These are phyloP conservation scores for Scytalidium lignicola DNA, from an alignment of 2,329 filamentous ascomycete species.

Conservation along the genomic window DNA sequence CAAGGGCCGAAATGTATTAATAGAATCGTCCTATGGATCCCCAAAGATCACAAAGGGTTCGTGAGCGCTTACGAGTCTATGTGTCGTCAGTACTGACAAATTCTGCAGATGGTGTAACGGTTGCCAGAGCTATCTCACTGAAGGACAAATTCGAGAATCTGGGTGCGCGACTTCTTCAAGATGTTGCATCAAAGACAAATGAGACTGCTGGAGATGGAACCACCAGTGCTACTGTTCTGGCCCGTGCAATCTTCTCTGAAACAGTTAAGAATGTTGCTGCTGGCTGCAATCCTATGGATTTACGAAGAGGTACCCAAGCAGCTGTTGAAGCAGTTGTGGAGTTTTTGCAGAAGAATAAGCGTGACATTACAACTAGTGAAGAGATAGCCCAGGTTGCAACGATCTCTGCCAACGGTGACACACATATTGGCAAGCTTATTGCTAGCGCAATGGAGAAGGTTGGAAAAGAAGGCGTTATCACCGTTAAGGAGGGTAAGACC, in stretches of 20 bases:
- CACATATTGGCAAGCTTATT: constrained; percentile 90
- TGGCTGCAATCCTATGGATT: constrained; percentile 99
- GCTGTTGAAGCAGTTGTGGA: constrained; percentile 93
- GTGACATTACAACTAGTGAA: constrained; percentile 93
- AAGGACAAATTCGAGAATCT: constrained; percentile 99
- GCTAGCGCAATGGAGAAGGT: constrained; percentile 99
- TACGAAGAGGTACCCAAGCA: constrained; percentile 93
- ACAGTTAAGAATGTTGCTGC: constrained; percentile 99
- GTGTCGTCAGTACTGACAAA: constrained; percentile 1
- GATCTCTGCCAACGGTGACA: constrained; percentile 95
- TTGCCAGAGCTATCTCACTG: constrained; percentile 82
- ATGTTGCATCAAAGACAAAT: constrained; percentile 99
- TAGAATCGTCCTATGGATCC: constrained; percentile 96
- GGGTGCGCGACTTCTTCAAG: constrained; percentile 90
- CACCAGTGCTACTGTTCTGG: constrained; percentile 94
- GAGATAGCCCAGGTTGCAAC: constrained; percentile 98
- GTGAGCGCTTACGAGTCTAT: constrained; percentile 19
- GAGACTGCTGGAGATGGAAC: constrained; percentile 98
- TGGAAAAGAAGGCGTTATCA: constrained; percentile 99
- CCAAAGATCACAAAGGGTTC: constrained; percentile 99
- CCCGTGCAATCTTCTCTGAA: constrained; percentile 98
- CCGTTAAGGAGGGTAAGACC: constrained; percentile 99
- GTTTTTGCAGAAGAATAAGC: constrained; percentile 92
- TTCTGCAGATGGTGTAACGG: constrained; percentile 72
- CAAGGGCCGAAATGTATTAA: constrained; percentile 97